Percentiles rank a stretch among this genome's conserved stretches.
Evolutionary conservation across 352 stramenopile species (phyloP).

Genomic region (Halophytophthora batemanensis): DNA sequence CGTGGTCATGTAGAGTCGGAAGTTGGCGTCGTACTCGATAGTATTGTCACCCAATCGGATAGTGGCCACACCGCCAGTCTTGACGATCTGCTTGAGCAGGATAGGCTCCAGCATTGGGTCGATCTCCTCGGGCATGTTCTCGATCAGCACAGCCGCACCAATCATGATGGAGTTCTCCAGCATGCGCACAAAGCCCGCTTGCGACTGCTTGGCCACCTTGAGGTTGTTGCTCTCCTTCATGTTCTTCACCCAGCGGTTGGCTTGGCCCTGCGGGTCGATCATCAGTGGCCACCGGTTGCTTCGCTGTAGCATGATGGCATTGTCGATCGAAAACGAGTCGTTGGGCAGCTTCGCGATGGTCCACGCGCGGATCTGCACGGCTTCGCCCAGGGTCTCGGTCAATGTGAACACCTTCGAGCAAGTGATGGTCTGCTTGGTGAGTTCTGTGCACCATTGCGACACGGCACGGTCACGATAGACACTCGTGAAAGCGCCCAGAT

Average conservation of each 20-base stretch:
- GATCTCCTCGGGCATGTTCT: slow-evolving; percentile 93
- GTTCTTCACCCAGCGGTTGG: slow-evolving; percentile 94
- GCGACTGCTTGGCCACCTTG: slow-evolving; percentile 93
- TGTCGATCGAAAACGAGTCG: slow-evolving; percentile 95
- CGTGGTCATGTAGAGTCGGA: slow-evolving; percentile 94
- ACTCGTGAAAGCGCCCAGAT: slow-evolving; percentile 92
- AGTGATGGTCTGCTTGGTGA: slow-evolving; percentile 68
- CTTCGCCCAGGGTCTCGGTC: slow-evolving; percentile 86
- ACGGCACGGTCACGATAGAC: slow-evolving; percentile 90
- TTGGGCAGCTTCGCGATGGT: slow-evolving; percentile 95
- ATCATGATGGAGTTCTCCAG: slow-evolving; percentile 96
- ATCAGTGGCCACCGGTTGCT: slow-evolving; percentile 95
- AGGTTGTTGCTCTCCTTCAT: slow-evolving; percentile 90
- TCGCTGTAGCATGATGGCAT: slow-evolving; percentile 92
- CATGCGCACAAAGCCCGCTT: slow-evolving; percentile 92
- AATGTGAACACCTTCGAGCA: slow-evolving; percentile 83
- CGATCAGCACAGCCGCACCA: slow-evolving; percentile 89
- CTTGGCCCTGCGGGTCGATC: slow-evolving; percentile 95
- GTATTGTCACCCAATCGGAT: slow-evolving; percentile 93
- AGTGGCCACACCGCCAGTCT: slow-evolving; percentile 82
- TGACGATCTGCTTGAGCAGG: slow-evolving; percentile 92
- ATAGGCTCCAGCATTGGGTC: slow-evolving; percentile 94
- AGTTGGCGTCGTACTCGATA: slow-evolving; percentile 93
- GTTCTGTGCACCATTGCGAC: slow-evolving; percentile 66
- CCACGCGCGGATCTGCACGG: slow-evolving; percentile 92